phyloP scores from a whole-genome alignment of 768 basidiomycete genomes.

The Collybiopsis confluens region DNA sequence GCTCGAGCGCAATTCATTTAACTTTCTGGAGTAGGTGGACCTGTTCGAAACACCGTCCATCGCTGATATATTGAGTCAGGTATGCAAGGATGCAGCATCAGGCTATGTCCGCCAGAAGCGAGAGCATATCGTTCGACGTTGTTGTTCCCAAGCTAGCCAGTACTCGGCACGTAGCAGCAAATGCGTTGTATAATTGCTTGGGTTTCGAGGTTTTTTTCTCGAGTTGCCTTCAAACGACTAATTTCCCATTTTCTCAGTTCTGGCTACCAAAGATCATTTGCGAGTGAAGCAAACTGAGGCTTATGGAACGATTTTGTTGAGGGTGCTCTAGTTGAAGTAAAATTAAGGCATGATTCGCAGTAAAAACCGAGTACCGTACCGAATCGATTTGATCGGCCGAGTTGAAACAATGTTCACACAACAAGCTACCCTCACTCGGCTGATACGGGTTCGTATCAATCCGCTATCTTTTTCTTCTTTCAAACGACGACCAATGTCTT shows the following conservation, averaged over 20 bases:
- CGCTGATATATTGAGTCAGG: conserved; percentile 34
- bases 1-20: conserved; percentile 72
- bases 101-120: conserved; percentile 44
- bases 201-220: conserved; percentile 51
- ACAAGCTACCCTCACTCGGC: neutral
- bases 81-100: conserved; percentile 75
- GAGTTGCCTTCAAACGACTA: conserved; percentile 1
- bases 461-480: neutral
- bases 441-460: conserved; percentile 2
- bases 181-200: conserved; percentile 82
- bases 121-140: conserved; percentile 54
- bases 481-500: conserved; percentile 38
- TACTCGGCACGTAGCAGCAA: conserved; percentile 73
- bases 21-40: conserved; percentile 70
- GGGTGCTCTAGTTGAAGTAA: neutral
- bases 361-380: too few relatives aligned
- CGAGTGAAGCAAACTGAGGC: conserved; percentile 54
- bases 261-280: conserved; percentile 72
- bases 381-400: neutral
- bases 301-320: conserved; percentile 49
- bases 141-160: conserved; percentile 65
- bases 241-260: conserved; percentile 39
- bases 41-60: neutral
- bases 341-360: too few relatives aligned
- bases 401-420: neutral